Evolutionary conservation across 2,329 filamentous ascomycete species (phyloP).

Genomic region (Sporothrix pallida): DNA sequence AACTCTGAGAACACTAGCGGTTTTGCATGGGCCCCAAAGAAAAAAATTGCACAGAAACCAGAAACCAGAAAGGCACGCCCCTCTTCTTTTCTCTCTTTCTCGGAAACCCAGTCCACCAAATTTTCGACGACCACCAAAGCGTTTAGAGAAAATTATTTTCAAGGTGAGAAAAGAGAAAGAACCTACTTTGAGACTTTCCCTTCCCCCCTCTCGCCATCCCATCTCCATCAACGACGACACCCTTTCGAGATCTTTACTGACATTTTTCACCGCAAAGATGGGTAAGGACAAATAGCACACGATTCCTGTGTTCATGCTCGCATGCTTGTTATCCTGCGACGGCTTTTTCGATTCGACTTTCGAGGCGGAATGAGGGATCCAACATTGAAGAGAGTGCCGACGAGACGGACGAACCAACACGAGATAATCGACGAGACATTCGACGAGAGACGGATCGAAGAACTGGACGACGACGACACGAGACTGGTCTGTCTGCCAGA

Average conservation of each 20-base stretch:
- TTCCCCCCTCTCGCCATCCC: conserved; percentile 21
- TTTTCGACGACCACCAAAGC: conserved; percentile 37
- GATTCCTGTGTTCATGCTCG: conserved; percentile 40
- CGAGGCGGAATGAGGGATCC: neutral
- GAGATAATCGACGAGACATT: neutral
- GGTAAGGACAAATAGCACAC: conserved; percentile 54
- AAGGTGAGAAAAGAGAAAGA: conserved; percentile 35
- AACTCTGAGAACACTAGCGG: neutral
- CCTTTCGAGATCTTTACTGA: conserved; percentile 36
- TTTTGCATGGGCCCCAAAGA: neutral
- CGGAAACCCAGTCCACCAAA: conserved; percentile 34
- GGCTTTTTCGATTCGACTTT: neutral
- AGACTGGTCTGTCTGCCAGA: too few relatives aligned
- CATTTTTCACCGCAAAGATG: conserved; percentile 54
- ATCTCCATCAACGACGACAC: conserved; percentile 41
- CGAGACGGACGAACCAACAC: neutral
- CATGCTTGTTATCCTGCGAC: conserved; percentile 39
- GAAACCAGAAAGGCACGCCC: neutral
- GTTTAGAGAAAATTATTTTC: conserved; percentile 39
- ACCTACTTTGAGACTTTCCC: conserved; percentile 28
- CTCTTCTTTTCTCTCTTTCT: conserved; percentile 17
- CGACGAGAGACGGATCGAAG: neutral
- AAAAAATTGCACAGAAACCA: conserved; percentile 33
- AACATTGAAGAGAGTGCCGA: neutral
- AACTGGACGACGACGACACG: neutral